Conservation (phyloP, 2,329 filamentous ascomycete genomes). For the Monosporascus sp. region DNA sequence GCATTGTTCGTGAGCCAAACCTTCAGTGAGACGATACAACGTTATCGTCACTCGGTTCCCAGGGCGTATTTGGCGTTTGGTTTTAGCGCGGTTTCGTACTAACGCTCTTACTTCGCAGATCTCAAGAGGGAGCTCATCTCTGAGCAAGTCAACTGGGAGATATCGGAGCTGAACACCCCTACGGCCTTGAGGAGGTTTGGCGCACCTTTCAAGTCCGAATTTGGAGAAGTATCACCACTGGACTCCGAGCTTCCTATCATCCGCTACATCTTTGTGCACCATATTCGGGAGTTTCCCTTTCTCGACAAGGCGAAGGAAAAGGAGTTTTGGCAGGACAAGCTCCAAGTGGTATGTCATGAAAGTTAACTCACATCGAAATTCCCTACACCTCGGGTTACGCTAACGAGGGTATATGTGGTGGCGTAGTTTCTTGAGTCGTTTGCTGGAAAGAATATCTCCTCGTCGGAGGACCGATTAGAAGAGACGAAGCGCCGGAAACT, state of each 20-base stretch:
- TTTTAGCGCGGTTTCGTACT: constrained; percentile 6
- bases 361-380: not conserved
- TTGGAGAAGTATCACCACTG: constrained; percentile 85
- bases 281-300: constrained; percentile 97
- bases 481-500: constrained; percentile 93
- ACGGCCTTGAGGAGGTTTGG: constrained; percentile 94
- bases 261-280: constrained; percentile 94
- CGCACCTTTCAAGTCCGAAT: constrained; percentile 87
- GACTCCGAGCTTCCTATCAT: constrained; percentile 92
- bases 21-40: too few species aligned
- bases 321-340: constrained; percentile 98
- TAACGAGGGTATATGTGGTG: not conserved
- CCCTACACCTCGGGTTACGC: not conserved
- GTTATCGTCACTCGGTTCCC: not conserved
- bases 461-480: constrained; percentile 90
- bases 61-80: not conserved
- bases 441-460: constrained; percentile 93
- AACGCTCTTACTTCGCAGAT: constrained; percentile 47
- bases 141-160: constrained; percentile 84
- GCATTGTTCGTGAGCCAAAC: constrained; percentile 62
- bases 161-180: constrained; percentile 86
- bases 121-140: constrained; percentile 93
- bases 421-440: constrained; percentile 89
- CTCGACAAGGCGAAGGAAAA: constrained; percentile 95
- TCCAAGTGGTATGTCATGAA: constrained; percentile 70